phyloP scores from a whole-genome alignment of 345 rosid species.

The Populus davidiana region DNA sequence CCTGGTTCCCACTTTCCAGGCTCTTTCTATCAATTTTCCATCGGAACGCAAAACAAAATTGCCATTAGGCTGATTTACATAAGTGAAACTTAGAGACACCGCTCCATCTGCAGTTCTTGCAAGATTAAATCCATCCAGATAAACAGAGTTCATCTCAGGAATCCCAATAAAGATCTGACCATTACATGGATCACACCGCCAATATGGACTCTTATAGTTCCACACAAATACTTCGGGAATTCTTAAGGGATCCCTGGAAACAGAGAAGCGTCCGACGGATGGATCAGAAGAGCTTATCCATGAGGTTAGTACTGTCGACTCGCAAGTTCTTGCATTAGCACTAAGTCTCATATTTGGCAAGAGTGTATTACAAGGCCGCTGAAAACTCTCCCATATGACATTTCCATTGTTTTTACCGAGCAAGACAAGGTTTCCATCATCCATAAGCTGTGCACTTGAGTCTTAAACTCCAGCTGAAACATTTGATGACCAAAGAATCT shows the following conservation, averaged over 20 bases:
- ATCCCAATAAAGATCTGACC: conserved; percentile 42
- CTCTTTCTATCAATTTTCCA: conserved; percentile 30
- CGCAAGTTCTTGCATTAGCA: conserved; percentile 22
- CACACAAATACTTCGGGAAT: conserved; percentile 39
- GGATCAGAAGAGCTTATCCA: conserved; percentile 59
- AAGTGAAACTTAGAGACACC: conserved; percentile 4
- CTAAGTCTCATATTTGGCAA: conserved; percentile 39
- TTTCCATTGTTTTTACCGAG: conserved; percentile 19
- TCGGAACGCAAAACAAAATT: conserved; percentile 24
- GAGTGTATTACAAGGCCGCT: conserved; percentile 35
- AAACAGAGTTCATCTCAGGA: conserved; percentile 23
- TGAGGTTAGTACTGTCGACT: conserved; percentile 33
- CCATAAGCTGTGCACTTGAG: conserved; percentile 39
- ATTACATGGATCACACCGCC: conserved; percentile 68
- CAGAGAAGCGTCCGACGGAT: conserved; percentile 42
- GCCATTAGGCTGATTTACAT: background rate
- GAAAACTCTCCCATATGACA: conserved; percentile 58
- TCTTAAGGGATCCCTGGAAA: conserved; percentile 23
- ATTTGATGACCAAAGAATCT: conserved; percentile 53
- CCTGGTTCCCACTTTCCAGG: conserved; percentile 20
- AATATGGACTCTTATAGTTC: conserved; percentile 37
- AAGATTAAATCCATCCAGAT: conserved; percentile 30
- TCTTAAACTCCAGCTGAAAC: conserved; percentile 15
- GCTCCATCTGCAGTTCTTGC: conserved; percentile 23
- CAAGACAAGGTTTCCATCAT: conserved; percentile 53